Conservation (phyloP, 495 filamentous ascomycete species). For the Letharia lupina region DNA sequence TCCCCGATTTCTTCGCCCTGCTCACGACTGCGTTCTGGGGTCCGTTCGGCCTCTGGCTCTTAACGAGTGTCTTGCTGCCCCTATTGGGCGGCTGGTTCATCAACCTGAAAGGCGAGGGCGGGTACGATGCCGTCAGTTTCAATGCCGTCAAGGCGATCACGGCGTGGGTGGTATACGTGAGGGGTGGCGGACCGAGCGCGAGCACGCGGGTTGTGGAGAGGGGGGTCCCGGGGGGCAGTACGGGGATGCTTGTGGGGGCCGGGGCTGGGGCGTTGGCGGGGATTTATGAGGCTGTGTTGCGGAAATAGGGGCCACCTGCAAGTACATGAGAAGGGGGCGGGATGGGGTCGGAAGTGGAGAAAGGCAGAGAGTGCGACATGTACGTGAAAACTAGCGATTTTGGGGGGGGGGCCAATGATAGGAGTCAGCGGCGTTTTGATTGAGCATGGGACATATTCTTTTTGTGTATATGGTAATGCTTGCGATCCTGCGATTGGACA, state of each 20-base stretch:
- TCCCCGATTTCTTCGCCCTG: conserved; percentile 79
- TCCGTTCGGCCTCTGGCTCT: conserved; percentile 66
- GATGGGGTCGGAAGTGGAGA: background rate
- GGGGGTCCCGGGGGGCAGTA: conserved; percentile 61
- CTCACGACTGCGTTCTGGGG: conserved; percentile 74
- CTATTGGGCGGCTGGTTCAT: conserved; percentile 71
- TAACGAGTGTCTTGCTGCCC: conserved; percentile 64
- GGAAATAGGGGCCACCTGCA: background rate
- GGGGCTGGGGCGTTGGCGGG: conserved; percentile 60
- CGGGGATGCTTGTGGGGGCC: conserved; percentile 61
- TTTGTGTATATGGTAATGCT: background rate
- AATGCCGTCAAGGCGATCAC: conserved; percentile 77
- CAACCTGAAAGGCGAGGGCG: conserved; percentile 60
- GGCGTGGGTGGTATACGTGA: conserved; percentile 68
- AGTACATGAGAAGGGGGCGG: background rate
- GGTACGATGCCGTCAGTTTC: conserved; percentile 78
- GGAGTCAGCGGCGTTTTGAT: background rate
- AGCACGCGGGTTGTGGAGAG: conserved; percentile 51
- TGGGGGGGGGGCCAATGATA: too few relatives aligned
- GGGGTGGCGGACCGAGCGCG: conserved; percentile 48
- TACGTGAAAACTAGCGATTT: background rate
- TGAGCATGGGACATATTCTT: background rate
- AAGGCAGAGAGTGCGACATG: background rate
- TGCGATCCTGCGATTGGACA: background rate
- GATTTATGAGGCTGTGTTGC: conserved; percentile 74